Base-by-base conservation (phyloP, 441 rosid species). In the Arabidopsis hybrid region DNA sequence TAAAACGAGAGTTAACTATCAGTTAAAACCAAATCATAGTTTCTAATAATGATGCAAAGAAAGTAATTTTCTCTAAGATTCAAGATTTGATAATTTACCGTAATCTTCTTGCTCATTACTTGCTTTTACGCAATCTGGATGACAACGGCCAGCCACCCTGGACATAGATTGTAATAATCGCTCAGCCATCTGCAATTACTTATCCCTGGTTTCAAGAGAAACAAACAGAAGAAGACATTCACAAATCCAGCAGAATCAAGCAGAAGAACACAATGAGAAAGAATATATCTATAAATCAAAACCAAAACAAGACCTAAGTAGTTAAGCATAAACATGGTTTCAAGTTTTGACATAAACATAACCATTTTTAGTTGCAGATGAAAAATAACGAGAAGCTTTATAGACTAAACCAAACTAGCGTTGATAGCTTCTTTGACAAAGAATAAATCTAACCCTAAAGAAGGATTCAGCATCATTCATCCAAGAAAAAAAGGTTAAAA, bases 121-220 rank as follows among this genome's bases (percentile, higher is more conserved):
- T 8, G 52, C 68, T 46, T n/a, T 39, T 38, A 29, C 31, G 8
- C 67, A 63, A 63, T 31, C 11, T 3, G 68, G 68, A 63, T 31
- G 55, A 31, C 29, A 51, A 5, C 0, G 0, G 4, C 62, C 62
- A 57, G 62, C 21, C 12, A 13, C 1, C 4, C 0, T 14, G 14
- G 43, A 8, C 1, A 53, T 9, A 16, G 61, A 14, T 57, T 35
- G 42, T 13, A 53, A 6, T 0, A 53, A 3, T 53, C 7, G 16
- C 16, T 17, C 18, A 2, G 3, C 6, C 47, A 50, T 49, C 47
- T 43, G 0, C 4, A 9, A 29, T 26, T 4, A 42, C 38, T 65
- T 50, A 49, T 10, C 46, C 46, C 59, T 65, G 40, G 3, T 10
- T 62, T n/a, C 1, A 57, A 34, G 60, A 55, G 10, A 59, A 10